phyloP scores from a whole-genome alignment of 176 grass and related monocot species.

The Chrysopogon serrulatus region DNA sequence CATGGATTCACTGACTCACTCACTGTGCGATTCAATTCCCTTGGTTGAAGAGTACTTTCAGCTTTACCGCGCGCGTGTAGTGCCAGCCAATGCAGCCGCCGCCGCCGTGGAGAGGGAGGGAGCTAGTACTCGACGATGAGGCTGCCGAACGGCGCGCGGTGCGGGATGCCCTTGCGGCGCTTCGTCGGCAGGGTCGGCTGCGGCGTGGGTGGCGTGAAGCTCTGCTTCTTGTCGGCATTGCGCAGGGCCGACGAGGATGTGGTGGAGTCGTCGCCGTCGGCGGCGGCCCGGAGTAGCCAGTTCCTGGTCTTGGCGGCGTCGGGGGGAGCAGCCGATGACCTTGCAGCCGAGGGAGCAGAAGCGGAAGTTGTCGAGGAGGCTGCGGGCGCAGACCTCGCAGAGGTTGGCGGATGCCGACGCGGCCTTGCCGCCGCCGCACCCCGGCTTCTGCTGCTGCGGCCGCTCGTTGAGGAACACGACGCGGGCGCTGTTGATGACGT shows the following conservation, averaged over 20 bases:
- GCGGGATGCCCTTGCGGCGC: constrained; percentile 88
- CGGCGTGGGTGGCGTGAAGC: constrained; percentile 67
- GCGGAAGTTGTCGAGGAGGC: constrained; percentile 95
- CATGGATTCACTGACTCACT: neutral
- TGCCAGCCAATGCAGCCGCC: neutral
- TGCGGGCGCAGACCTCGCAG: constrained; percentile 92
- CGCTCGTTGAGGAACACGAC: constrained; percentile 99
- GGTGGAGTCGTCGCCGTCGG: constrained; percentile 23
- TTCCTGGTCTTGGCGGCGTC: constrained; percentile 30
- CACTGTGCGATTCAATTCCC: neutral
- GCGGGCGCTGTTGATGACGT: constrained; percentile 97
- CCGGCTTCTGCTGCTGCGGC: constrained; percentile 70
- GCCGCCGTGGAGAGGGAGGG: neutral
- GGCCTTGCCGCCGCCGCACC: constrained; percentile 28
- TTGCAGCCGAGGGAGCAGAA: constrained; percentile 99
- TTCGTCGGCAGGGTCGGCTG: constrained; percentile 39
- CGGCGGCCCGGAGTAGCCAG: constrained; percentile 8
- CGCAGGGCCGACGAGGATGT: constrained; percentile 32
- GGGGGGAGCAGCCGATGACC: constrained; percentile 43
- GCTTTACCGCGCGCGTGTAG: neutral
- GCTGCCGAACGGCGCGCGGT: constrained; percentile 79
- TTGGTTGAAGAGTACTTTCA: neutral
- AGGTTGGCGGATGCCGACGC: constrained; percentile 44
- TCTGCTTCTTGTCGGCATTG: constrained; percentile 37
- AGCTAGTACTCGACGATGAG: constrained; percentile 62